Evolutionary conservation across 768 basidiomycete genomes (phyloP).

Genomic region (Amanita phalloides): DNA sequence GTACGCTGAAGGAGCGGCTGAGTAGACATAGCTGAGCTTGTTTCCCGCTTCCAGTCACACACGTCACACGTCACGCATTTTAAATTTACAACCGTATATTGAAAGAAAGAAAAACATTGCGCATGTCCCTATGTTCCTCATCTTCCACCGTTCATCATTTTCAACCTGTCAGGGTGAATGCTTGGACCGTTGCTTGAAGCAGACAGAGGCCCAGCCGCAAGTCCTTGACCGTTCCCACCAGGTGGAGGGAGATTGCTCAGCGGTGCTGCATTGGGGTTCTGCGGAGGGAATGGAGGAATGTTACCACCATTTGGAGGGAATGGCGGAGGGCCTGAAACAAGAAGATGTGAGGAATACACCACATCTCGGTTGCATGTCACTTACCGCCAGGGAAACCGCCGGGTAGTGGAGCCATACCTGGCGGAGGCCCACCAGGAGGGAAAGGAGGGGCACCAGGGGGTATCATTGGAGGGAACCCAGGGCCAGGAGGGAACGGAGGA

Average conservation of each 20-base stretch:
- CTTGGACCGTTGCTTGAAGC: slow-evolving; percentile 36
- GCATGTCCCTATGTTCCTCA: slow-evolving; percentile 5
- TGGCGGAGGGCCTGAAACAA: slow-evolving; percentile 22
- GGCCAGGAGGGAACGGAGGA: slow-evolving; percentile 64
- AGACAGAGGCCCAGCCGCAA: slow-evolving; percentile 17
- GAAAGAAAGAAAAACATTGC: not conserved
- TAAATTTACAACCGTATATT: not conserved
- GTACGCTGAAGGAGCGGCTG: slow-evolving; percentile 96
- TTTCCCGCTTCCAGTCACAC: not conserved
- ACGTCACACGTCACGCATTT: not conserved
- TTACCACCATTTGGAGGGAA: slow-evolving; percentile 35
- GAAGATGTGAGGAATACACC: slow-evolving; percentile 11
- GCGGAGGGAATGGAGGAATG: slow-evolving; percentile 38
- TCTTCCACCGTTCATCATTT: slow-evolving; percentile 54
- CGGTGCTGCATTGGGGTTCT: slow-evolving; percentile 18
- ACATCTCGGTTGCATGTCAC: slow-evolving; percentile 10
- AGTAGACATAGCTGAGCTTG: slow-evolving; percentile 64
- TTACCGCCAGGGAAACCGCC: slow-evolving; percentile 32
- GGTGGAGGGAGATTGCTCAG: slow-evolving; percentile 19
- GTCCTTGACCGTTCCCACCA: slow-evolving; percentile 19
- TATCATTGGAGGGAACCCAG: slow-evolving; percentile 43
- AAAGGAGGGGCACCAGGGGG: slow-evolving; percentile 57
- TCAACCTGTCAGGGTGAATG: slow-evolving; percentile 78
- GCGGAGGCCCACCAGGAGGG: slow-evolving; percentile 48
- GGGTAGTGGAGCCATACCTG: slow-evolving; percentile 31